These are phyloP conservation scores for Yamadazyma aaseri DNA, from an alignment of 1,139 yeast species.

Conservation along the genomic window DNA sequence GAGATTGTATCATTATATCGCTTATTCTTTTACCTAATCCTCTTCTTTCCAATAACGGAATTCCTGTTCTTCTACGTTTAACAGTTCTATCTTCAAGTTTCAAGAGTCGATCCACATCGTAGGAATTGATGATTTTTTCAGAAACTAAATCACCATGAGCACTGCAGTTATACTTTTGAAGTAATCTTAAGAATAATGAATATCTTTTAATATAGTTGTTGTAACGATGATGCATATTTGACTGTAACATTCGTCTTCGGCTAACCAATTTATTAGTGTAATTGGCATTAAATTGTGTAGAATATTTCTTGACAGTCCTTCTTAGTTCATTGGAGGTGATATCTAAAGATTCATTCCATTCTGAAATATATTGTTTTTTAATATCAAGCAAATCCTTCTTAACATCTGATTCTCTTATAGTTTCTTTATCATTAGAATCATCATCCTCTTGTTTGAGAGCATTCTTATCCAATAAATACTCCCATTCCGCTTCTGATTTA, in stretches of 20 bases:
- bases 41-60: slow-evolving; percentile 25
- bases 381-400: slow-evolving; percentile 1
- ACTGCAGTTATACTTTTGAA: slow-evolving; percentile 23
- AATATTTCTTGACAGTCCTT: slow-evolving; percentile 14
- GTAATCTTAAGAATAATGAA: slow-evolving; percentile 13
- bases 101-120: slow-evolving; percentile 4
- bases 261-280: slow-evolving; percentile 5
- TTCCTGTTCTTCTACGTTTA: slow-evolving; percentile 17
- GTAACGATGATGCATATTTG: slow-evolving; percentile 24
- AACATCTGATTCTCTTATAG: no score
- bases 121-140: neutral
- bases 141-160: slow-evolving; percentile 37
- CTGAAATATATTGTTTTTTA: slow-evolving; percentile 5
- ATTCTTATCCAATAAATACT: slow-evolving; percentile 20
- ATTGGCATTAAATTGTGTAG: slow-evolving; percentile 14
- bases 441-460: slow-evolving; percentile 2
- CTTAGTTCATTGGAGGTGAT: slow-evolving; percentile 18
- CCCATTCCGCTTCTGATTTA: slow-evolving; percentile 32
- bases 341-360: slow-evolving; percentile 28
- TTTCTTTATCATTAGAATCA: slow-evolving; percentile 2
- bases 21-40: slow-evolving; percentile 33
- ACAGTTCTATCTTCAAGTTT: slow-evolving; percentile 8
- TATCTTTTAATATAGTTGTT: slow-evolving; percentile 19
- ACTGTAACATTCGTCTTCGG: slow-evolving; percentile 23
- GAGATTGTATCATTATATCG: slow-evolving; percentile 24